Base-by-base conservation (phyloP, 805 yeast species). In the Cyberlindnera euphorbiae region DNA sequence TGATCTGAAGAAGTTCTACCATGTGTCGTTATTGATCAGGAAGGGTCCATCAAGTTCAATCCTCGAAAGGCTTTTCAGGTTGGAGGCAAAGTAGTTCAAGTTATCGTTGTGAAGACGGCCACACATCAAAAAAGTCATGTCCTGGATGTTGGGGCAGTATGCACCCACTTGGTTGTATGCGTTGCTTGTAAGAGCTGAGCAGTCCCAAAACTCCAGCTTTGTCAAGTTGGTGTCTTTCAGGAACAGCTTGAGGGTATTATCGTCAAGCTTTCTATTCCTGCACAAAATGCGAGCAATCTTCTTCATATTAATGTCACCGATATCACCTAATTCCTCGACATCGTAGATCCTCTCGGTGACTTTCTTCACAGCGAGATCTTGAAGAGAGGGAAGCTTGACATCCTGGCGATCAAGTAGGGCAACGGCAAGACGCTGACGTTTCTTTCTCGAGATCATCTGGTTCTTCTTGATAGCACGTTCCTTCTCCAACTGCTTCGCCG, bases 31-130 rank as follows among this genome's bases (percentile, higher is more conserved):
- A 50, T 81, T 78, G 30, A 93, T 79, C 46, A 93, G 62, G 55
- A 93, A 93, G 0, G 97, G 87, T 0, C 99, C 99, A 58, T 90
- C 89, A 25, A 93, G 61, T n/a, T 71, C 63, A 7, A 90, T 38
- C 11, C 73, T 66, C 12, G 58, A 64, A 31, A 93, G 63, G 21
- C 71, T 59, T 0, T 62, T 61, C 28, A 90, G 63, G 44, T 84
- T 79, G 8, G 75, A 63, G 5, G 75, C 71, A 42, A 73, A 75
- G 53, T 86, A 82, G 13, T 65, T 54, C 40, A 93, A 56, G 39
- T 82, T 81, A 44, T 81, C 88, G 54, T 84, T 84, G 49, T 82
- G 87, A 27, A 93, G 62, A 48, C 84, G 89, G 5, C 98, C 98
- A 65, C 97, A 90, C 97, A 89, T 90, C 40, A 78, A 77, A 30